These are phyloP conservation scores for Albugo candida DNA, from an alignment of 352 stramenopile species.

Conservation along the genomic window DNA sequence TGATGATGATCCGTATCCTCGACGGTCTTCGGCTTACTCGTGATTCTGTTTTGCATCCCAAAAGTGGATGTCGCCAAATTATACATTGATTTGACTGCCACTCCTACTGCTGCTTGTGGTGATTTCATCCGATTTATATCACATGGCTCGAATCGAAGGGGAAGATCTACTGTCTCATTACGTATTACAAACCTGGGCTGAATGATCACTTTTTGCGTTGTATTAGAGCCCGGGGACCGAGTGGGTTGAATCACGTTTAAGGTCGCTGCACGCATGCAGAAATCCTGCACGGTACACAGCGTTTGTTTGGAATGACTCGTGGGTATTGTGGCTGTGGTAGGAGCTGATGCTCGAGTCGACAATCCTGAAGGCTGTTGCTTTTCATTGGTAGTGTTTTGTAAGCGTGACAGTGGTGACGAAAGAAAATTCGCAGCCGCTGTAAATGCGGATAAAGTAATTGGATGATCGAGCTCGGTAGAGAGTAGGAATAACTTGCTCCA, in stretches of 20 bases:
- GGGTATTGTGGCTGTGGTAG: neutral
- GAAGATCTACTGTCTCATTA: slow-evolving; percentile 27
- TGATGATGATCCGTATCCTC: too few relatives aligned
- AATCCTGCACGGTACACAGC: slow-evolving; percentile 33
- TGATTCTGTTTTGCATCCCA: slow-evolving; percentile 16
- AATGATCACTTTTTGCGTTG: slow-evolving; percentile 33
- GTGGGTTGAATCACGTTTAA: slow-evolving; percentile 43
- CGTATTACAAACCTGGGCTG: slow-evolving; percentile 40
- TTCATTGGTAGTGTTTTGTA: too few relatives aligned
- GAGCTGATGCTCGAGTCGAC: too few relatives aligned
- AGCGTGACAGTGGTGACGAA: too few relatives aligned
- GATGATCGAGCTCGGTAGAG: slow-evolving; percentile 13
- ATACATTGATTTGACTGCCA: slow-evolving; percentile 18
- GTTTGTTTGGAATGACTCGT: slow-evolving; percentile 10
- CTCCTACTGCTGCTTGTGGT: too few relatives aligned
- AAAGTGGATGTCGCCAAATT: slow-evolving; percentile 48
- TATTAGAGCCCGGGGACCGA: slow-evolving; percentile 19
- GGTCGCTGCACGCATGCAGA: slow-evolving; percentile 30
- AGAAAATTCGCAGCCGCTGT: too few relatives aligned
- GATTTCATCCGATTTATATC: neutral
- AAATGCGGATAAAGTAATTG: neutral
- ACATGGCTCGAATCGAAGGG: slow-evolving; percentile 30
- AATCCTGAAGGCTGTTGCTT: too few relatives aligned
- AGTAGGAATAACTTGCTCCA: slow-evolving; percentile 63
- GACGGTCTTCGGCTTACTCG: slow-evolving; percentile 13